Evolutionary conservation across 2,329 filamentous ascomycete species (phyloP), one percentile per base, ranked within the genome.

Genomic region (Hypoxylon sp.): DNA sequence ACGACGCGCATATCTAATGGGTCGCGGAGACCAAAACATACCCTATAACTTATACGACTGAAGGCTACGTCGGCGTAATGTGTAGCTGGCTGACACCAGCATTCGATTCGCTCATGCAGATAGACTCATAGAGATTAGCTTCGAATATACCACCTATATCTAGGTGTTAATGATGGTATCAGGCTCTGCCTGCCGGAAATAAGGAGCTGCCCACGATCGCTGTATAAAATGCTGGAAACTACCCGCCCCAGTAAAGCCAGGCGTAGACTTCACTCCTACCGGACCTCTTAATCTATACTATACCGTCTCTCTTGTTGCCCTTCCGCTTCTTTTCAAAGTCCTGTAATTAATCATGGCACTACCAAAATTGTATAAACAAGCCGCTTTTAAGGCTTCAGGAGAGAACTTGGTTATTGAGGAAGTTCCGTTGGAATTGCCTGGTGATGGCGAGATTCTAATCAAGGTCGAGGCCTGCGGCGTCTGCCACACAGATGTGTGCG

Each of bases 381-480:
- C 86, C 48, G 81, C 87, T 61, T 85, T 90, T 77, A 84, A 86
- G 61, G 80, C 80, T 59, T 70, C 75, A 2, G 82, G 83, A 35
- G 78, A 77, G 2, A 81, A 84, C 0, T 81, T 90, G 63, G 79
- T 78, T 2, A 79, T 91, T 61, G 85, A 88, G 77, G 83, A 90
- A 10, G 75, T 84, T 2, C 78, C 81, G 3, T 77, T 91, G 51
- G 80, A 81, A 22, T 71, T 80, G n/a, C 86, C 87, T 2, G 72
- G 80, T 14, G 59, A 77, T 0, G 84, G 85, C 2, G 82, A 91
- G 74, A 79, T 91, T 17, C 80, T 91, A 14, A 81, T 91, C 72
- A 90, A 91, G 77, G 86, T 90, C 9, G 82, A 86, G 47, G 88
- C 88, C 3, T 88, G 85, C 63, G 88, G 89, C 37, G 83, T 91